phyloP scores from a whole-genome alignment of 495 filamentous ascomycete genomes.

The Clavariopsis aquatica region DNA sequence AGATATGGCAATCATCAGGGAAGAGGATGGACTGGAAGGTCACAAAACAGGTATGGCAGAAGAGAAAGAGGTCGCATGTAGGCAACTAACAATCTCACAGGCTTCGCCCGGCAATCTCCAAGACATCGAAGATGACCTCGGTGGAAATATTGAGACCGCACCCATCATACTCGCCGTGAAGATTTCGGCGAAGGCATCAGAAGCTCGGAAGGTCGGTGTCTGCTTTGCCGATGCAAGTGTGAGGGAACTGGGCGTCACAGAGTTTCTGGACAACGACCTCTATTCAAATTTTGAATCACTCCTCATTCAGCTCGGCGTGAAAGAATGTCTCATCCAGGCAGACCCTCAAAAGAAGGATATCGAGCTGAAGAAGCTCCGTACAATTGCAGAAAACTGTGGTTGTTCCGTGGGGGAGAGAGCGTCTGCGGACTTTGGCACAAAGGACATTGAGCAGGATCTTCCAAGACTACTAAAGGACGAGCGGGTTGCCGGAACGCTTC shows the following conservation, averaged over 20 bases:
- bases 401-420: constrained; percentile 82
- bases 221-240: constrained; percentile 99
- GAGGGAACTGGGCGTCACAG: constrained; percentile 91
- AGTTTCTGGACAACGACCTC: constrained; percentile 96
- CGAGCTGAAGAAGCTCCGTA: constrained; percentile 81
- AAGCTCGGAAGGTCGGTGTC: constrained; percentile 85
- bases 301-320: constrained; percentile 93
- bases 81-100: constrained; percentile 11
- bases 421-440: constrained; percentile 75
- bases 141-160: constrained; percentile 80
- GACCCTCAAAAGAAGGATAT: constrained; percentile 80
- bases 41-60: constrained; percentile 82
- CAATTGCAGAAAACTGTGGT: constrained; percentile 88
- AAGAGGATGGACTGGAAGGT: constrained; percentile 88
- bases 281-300: constrained; percentile 98
- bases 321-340: constrained; percentile 80
- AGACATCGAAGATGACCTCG: constrained; percentile 95
- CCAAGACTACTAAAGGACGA: constrained; percentile 85
- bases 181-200: constrained; percentile 79
- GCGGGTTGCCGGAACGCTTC: constrained; percentile 69
- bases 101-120: constrained; percentile 95
- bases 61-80: constrained; percentile 85
- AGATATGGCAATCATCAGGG: constrained; percentile 78
- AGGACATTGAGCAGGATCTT: constrained; percentile 96
- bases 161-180: constrained; percentile 95